phyloP scores from a whole-genome alignment of 2,329 filamentous ascomycete genomes.

The Botrytis paeoniae region DNA sequence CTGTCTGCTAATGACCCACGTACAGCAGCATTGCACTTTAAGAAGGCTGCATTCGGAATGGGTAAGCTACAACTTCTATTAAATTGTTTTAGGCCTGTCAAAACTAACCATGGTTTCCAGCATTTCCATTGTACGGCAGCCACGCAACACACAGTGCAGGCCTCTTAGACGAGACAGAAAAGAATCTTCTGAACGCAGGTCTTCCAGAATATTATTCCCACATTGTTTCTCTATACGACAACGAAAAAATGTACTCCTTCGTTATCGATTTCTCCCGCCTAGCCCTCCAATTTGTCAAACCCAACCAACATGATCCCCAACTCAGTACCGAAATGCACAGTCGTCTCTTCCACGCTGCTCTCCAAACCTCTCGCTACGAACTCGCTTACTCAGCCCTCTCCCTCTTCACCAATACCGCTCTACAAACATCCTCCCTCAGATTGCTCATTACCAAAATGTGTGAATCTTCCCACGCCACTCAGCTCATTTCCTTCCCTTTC shows the following conservation, averaged over 20 bases:
- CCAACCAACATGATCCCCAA: conserved; percentile 21
- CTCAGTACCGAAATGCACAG: conserved; percentile 71
- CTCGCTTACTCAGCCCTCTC: conserved; percentile 77
- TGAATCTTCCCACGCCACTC: conserved; percentile 60
- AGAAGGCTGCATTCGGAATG: conserved; percentile 77
- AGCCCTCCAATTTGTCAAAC: conserved; percentile 60
- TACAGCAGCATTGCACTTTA: conserved; percentile 72
- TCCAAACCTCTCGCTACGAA: conserved; percentile 76
- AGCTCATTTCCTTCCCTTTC: conserved; percentile 75
- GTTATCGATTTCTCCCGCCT: conserved; percentile 81
- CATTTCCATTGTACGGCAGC: conserved; percentile 28
- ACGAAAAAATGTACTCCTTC: conserved; percentile 70
- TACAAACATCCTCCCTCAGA: conserved; percentile 70
- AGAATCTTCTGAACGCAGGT: conserved; percentile 66
- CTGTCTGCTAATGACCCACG: conserved; percentile 71
- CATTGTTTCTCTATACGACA: conserved; percentile 78
- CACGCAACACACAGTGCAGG: conserved; percentile 53
- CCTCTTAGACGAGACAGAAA: conserved; percentile 74
- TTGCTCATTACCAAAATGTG: conserved; percentile 69
- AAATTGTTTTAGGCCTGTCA: too few species aligned
- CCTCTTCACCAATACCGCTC: conserved; percentile 65
- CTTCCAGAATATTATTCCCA: conserved; percentile 84
- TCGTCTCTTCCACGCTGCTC: conserved; percentile 77
- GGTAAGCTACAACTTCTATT: conserved; percentile 52
- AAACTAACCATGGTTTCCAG: conserved; percentile 24